phyloP scores from a whole-genome alignment of 2,329 filamentous ascomycete species.

The Pochonia chlamydosporia region DNA sequence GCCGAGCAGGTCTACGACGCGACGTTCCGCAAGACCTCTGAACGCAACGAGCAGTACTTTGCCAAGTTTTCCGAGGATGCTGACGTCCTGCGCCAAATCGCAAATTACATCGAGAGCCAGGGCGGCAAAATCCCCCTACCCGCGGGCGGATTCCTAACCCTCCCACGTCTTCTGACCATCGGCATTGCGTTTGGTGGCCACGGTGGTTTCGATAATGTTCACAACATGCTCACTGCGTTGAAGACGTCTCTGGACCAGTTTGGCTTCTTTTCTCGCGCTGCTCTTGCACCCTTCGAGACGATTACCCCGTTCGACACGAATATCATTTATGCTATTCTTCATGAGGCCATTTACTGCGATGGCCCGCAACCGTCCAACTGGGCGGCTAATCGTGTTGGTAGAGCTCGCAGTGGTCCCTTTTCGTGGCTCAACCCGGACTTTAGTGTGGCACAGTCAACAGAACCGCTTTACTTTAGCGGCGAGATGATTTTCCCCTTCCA shows the following conservation, averaged over 20 bases:
- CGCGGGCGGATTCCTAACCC: conserved; percentile 65
- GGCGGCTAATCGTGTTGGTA: conserved; percentile 64
- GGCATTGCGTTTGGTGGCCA: conserved; percentile 76
- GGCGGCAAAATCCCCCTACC: conserved; percentile 56
- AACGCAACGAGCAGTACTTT: conserved; percentile 77
- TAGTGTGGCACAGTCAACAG: conserved; percentile 18
- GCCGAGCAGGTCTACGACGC: conserved; percentile 71
- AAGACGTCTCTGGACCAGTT: conserved; percentile 70
- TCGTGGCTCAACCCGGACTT: conserved; percentile 40
- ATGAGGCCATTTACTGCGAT: conserved; percentile 84
- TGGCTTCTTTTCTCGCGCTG: conserved; percentile 67
- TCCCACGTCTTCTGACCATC: conserved; percentile 68
- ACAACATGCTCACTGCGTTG: conserved; percentile 65
- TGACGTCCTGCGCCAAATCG: conserved; percentile 59
- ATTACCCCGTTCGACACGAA: conserved; percentile 66
- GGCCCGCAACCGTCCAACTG: conserved; percentile 62
- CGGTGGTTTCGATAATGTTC: conserved; percentile 69
- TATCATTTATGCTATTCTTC: conserved; percentile 79
- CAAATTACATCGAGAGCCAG: conserved; percentile 55
- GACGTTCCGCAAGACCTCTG: conserved; percentile 62
- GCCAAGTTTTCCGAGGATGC: conserved; percentile 79
- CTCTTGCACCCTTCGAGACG: conserved; percentile 62
- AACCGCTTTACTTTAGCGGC: conserved; percentile 73
- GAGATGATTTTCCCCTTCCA: conserved; percentile 90
- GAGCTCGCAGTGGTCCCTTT: conserved; percentile 34